phyloP scores from a whole-genome alignment of 345 rosid species.

The Ceriops tagal region DNA sequence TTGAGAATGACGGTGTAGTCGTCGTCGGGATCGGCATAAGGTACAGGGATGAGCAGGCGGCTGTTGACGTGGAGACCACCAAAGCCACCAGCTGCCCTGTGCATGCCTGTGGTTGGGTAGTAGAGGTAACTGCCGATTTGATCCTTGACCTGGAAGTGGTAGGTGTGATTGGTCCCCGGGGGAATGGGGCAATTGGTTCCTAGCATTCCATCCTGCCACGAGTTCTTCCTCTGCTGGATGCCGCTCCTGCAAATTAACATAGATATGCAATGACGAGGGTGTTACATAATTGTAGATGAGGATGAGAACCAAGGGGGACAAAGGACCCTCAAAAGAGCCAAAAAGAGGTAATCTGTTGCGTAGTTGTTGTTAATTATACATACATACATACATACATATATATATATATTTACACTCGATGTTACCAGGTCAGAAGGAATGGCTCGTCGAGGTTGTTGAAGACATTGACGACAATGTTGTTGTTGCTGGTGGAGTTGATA shows the following conservation, averaged over 20 bases:
- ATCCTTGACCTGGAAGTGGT: slow-evolving; percentile 31
- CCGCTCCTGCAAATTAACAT: slow-evolving; percentile 1
- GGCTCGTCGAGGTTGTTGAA: slow-evolving; percentile 19
- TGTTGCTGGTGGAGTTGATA: slow-evolving; percentile 30
- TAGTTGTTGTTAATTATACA: not conserved
- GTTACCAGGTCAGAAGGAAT: slow-evolving; percentile 1
- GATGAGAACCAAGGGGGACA: no score
- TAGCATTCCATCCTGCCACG: slow-evolving; percentile 24
- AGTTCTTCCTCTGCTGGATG: slow-evolving; percentile 8
- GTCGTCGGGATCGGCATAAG: slow-evolving; percentile 54
- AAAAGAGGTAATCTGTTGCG: not conserved
- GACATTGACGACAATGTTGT: slow-evolving; percentile 25
- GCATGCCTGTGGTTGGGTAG: slow-evolving; percentile 53
- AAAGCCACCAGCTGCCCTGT: slow-evolving; percentile 59
- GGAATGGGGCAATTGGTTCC: slow-evolving; percentile 32
- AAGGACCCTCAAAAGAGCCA: not conserved
- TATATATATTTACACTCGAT: not conserved
- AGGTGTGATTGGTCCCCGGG: slow-evolving; percentile 25
- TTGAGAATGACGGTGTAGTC: slow-evolving; percentile 51
- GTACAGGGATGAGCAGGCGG: slow-evolving; percentile 67
- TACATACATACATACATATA: no score
- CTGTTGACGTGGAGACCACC: slow-evolving; percentile 71
- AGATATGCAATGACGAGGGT: no score
- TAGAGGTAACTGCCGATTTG: slow-evolving; percentile 39
- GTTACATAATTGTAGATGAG: no score